Percentiles rank a stretch among this genome's conserved stretches.
Conservation (phyloP, 805 yeast species). For the Saccharomycopsis lassenensis region DNA sequence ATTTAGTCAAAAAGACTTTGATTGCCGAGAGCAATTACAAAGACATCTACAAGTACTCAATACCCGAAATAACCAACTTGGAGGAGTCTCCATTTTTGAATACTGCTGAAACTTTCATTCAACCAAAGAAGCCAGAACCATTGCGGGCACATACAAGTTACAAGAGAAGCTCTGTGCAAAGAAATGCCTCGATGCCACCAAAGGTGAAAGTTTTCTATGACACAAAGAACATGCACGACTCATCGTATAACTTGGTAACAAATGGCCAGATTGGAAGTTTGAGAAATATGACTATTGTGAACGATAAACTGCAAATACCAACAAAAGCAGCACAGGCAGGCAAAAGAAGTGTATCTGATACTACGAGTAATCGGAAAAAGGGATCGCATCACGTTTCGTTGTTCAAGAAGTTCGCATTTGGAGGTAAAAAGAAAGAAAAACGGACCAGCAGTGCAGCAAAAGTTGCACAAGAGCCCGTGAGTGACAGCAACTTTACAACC, state of each 20-base stretch:
- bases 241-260: constrained; percentile 16
- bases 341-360: too few relatives aligned
- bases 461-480: too few relatives aligned
- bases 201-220: constrained; percentile 11
- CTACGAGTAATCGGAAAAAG: too few relatives aligned
- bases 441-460: too few relatives aligned
- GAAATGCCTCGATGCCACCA: neutral
- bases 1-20: constrained; percentile 10
- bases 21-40: constrained; percentile 11
- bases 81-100: neutral
- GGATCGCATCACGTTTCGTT: neutral
- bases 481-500: neutral
- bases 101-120: too few relatives aligned
- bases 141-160: too few relatives aligned
- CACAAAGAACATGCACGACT: constrained; percentile 7
- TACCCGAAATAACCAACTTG: constrained; percentile 15
- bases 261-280: constrained; percentile 15
- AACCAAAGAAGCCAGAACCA: too few relatives aligned
- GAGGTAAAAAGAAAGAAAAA: constrained; percentile 9
- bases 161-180: too few relatives aligned
- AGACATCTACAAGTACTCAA: constrained; percentile 8
- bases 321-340: neutral
- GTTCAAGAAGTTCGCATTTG: constrained; percentile 11
- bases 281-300: constrained; percentile 5
- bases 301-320: neutral